Conservation (phyloP, 352 stramenopile species). For the Phytophthora macrochlamydospora region DNA sequence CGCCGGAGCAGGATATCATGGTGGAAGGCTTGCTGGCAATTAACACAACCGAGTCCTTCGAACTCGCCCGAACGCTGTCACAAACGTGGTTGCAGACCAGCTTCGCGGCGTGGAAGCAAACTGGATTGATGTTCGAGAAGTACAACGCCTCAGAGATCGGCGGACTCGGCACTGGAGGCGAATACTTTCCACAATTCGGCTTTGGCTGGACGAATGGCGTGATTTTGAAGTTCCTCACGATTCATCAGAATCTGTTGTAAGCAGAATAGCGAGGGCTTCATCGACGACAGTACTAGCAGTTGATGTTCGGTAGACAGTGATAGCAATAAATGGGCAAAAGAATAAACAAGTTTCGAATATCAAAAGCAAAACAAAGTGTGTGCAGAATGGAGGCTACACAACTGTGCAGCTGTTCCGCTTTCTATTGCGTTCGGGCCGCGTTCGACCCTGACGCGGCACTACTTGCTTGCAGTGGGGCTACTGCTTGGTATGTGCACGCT, state of each 20-base stretch:
- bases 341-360: constrained; percentile 29
- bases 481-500: constrained; percentile 20
- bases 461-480: constrained; percentile 28
- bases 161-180: constrained; percentile 72
- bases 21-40: constrained; percentile 74
- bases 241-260: constrained; percentile 71
- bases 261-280: constrained; percentile 12
- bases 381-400: constrained; percentile 32
- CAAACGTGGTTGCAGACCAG: constrained; percentile 72
- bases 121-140: constrained; percentile 90
- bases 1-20: constrained; percentile 82
- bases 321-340: constrained; percentile 10
- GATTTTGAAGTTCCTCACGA: constrained; percentile 87
- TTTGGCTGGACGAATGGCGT: constrained; percentile 91
- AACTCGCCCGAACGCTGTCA: constrained; percentile 55
- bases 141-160: constrained; percentile 80
- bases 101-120: constrained; percentile 66
- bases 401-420: constrained; percentile 21
- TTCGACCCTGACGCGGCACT: constrained; percentile 22
- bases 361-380: constrained; percentile 29
- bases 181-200: constrained; percentile 90
- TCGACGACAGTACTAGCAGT: constrained; percentile 8
- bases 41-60: constrained; percentile 51
- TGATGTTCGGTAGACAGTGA: neutral
- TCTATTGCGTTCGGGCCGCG: constrained; percentile 31